Evolutionary conservation across 2,329 filamentous ascomycete species (phyloP), one percentile per base, ranked within the genome.

Genomic region (Penicillium sp.): DNA sequence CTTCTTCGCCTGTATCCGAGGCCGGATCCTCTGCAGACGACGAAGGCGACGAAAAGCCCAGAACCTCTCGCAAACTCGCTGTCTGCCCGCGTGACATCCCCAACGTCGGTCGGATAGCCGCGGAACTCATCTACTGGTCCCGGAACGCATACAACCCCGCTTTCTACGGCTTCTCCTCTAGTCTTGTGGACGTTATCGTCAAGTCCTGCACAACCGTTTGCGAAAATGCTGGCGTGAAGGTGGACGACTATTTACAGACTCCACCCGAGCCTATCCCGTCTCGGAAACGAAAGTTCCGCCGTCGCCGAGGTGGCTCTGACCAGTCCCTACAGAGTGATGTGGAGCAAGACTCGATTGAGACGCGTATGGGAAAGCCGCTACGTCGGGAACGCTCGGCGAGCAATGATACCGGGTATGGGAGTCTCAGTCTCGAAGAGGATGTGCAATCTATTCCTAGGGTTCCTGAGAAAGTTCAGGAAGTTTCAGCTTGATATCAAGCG

Each of bases 51-150:
- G 64, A 58, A 42, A 66, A 58, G 33, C 46, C 54, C 2, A 54
- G 55, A 2, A 15, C 22, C 1, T 12, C 26, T 20, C 57, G 54
- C 18, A 60, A 58, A 26, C 47, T 51, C 18, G 54, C 59, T 6
- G 41, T 65, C 37, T 63, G 51, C 43, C 56, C 50, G 26, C 63
- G 54, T 41, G 68, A 59, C 47, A 66, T 71, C 23, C 69, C 73
- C 20, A 69, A 75, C 29, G 55, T 73, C 14, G 69, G 69, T 8
- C 73, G 73, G 9, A 72, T 77, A 20, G 73, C 74, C 3, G 70
- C 71, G 0, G 72, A 75, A 44, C 68, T 77, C 6, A 72, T 75
- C 43, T 76, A 76, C 56, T 77, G 75, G 75, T 72, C 74, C n/a
- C 71, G 71, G 14, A 72, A 77, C 54, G 74, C 75, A 9, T 77